phyloP scores from a whole-genome alignment of 2,329 filamentous ascomycete genomes.

The Massarina eburnea region DNA sequence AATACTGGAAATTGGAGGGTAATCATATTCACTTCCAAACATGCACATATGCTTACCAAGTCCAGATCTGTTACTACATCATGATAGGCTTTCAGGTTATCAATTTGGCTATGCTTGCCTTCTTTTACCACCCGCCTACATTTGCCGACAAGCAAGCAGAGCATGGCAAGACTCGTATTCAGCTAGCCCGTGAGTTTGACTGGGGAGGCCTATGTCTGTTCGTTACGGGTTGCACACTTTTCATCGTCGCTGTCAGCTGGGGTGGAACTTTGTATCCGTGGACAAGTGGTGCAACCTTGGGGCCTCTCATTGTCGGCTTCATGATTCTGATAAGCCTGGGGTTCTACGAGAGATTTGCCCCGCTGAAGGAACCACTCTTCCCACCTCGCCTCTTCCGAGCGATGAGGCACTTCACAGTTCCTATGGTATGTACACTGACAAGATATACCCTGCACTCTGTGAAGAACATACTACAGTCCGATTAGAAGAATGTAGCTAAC shows the following conservation, averaged over 20 bases:
- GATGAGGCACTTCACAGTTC: slow-evolving; percentile 29
- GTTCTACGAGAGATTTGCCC: slow-evolving; percentile 26
- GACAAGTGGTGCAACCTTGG: slow-evolving; percentile 24
- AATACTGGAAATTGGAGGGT: slow-evolving; percentile 29
- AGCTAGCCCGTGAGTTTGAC: slow-evolving; percentile 29
- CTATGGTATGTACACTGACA: slow-evolving; percentile 34
- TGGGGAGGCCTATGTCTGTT: slow-evolving; percentile 32
- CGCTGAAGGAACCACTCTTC: slow-evolving; percentile 27
- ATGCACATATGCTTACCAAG: no score
- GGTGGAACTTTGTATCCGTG: slow-evolving; percentile 30
- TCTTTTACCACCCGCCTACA: slow-evolving; percentile 42
- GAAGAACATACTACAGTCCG: no score
- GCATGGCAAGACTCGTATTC: slow-evolving; percentile 24
- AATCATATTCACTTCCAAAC: no score
- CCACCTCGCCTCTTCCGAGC: slow-evolving; percentile 34
- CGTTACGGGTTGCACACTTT: slow-evolving; percentile 29
- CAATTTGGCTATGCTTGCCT: slow-evolving; percentile 22
- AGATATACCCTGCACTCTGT: no score
- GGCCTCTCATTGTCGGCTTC: slow-evolving; percentile 28
- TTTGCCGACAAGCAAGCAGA: slow-evolving; percentile 39
- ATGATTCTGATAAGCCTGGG: slow-evolving; percentile 25
- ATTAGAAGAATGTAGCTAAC: slow-evolving; percentile 28
- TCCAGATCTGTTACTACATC: no score
- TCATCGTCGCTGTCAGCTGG: slow-evolving; percentile 34
- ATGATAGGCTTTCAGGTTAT: slow-evolving; percentile 37